A percentile compares a stretch with the other conserved stretches of the same genome.
phyloP scores from a whole-genome alignment of 2,329 filamentous ascomycete species.

The Neonectria faginata region DNA sequence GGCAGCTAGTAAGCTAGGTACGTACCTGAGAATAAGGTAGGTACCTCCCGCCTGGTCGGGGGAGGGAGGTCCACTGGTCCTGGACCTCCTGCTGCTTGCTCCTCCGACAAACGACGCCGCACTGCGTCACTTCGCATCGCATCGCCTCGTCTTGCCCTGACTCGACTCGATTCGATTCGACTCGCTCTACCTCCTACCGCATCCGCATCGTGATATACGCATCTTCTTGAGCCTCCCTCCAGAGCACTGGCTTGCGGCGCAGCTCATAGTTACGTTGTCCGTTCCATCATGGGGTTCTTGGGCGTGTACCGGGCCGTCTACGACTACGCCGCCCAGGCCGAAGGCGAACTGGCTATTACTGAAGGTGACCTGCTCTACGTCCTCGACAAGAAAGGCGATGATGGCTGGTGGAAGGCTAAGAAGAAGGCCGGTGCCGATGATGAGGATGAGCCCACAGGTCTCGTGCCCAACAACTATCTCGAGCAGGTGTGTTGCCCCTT shows the following conservation, averaged over 20 bases:
- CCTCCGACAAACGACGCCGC: slow-evolving; percentile 46
- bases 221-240: slow-evolving; percentile 31
- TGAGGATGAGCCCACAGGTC: slow-evolving; percentile 88
- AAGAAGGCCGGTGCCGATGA: slow-evolving; percentile 87
- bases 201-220: slow-evolving; percentile 23
- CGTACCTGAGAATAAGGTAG: slow-evolving; percentile 27
- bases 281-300: slow-evolving; percentile 82
- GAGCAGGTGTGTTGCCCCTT: slow-evolving; percentile 74
- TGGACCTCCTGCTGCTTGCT: slow-evolving; percentile 34
- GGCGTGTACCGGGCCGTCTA: slow-evolving; percentile 92
- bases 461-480: slow-evolving; percentile 95
- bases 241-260: slow-evolving; percentile 35
- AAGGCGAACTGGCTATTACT: slow-evolving; percentile 84
- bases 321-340: slow-evolving; percentile 89
- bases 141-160: slow-evolving; percentile 37
- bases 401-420: slow-evolving; percentile 96
- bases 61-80: background rate
- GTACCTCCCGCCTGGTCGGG: slow-evolving; percentile 34
- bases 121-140: slow-evolving; percentile 46
- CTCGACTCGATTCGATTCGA: slow-evolving; percentile 26
- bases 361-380: slow-evolving; percentile 93
- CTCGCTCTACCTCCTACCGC: slow-evolving; percentile 22
- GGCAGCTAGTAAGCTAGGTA: slow-evolving; percentile 16
- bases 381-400: slow-evolving; percentile 80
- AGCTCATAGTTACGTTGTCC: slow-evolving; percentile 35